phyloP scores from a whole-genome alignment of 2,329 filamentous ascomycete genomes.

The Alternaria ethzedia region DNA sequence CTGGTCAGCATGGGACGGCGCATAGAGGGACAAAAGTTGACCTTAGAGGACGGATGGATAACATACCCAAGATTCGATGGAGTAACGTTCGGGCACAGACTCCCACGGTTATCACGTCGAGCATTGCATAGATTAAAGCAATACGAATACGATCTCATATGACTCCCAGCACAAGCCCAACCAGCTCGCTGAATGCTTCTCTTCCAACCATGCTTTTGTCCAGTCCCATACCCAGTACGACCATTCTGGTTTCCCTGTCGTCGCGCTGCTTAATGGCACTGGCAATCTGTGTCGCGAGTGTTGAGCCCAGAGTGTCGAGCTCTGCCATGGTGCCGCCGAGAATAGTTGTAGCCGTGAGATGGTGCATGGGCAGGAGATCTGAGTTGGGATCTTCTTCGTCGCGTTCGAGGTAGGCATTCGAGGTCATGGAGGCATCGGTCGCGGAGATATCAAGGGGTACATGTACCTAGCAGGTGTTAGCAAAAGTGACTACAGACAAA shows the following conservation, averaged over 20 bases:
- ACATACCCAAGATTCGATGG: conserved; percentile 4
- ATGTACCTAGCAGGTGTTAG: conserved; percentile 64
- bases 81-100: background rate
- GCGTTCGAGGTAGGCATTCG: conserved; percentile 52
- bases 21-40: background rate
- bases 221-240: conserved; percentile 66
- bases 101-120: background rate
- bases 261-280: conserved; percentile 76
- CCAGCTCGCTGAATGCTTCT: conserved; percentile 52
- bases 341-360: conserved; percentile 85
- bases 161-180: conserved; percentile 50
- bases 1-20: conserved; percentile 28
- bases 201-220: conserved; percentile 59
- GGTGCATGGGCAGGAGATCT: conserved; percentile 73
- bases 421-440: conserved; percentile 66
- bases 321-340: conserved; percentile 81
- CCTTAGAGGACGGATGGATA: background rate
- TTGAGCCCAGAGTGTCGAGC: conserved; percentile 82
- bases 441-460: conserved; percentile 76
- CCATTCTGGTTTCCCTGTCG: conserved; percentile 65
- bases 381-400: conserved; percentile 48
- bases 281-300: conserved; percentile 88
- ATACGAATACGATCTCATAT: conserved; percentile 28
- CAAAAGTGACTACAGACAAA: background rate
- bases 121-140: background rate